Conservation (phyloP, 305 asterid genomes). For the Fraxinus angustifolia region DNA sequence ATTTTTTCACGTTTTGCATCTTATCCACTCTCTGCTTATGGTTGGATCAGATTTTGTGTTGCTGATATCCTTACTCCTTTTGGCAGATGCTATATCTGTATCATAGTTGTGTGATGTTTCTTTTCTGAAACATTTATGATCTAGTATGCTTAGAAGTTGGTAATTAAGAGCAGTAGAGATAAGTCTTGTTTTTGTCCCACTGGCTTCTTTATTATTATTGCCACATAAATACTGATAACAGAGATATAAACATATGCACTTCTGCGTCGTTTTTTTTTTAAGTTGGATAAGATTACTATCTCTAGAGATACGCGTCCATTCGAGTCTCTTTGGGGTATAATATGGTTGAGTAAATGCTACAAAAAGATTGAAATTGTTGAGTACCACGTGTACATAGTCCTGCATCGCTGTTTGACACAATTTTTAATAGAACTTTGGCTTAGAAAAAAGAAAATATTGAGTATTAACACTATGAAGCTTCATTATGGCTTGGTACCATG, state of each 20-base stretch:
- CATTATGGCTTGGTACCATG: constrained; percentile 18
- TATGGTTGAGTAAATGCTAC: not conserved
- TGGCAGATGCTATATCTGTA: not conserved
- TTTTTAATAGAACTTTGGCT: not conserved
- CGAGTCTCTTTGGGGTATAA: not conserved
- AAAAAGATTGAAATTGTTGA: not conserved
- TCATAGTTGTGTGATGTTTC: not conserved
- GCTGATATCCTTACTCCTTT: not conserved
- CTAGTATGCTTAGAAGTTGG: not conserved
- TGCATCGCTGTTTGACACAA: constrained; percentile 4
- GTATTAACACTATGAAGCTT: constrained; percentile 1
- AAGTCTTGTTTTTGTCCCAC: not conserved
- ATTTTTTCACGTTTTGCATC: not conserved
- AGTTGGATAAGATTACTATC: not conserved
- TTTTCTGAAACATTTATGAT: not conserved
- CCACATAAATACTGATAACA: not conserved
- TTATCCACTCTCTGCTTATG: not conserved
- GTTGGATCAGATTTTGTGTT: not conserved
- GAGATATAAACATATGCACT: not conserved
- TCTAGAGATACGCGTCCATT: not conserved
- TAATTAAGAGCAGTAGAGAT: not conserved
- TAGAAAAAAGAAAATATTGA: not conserved
- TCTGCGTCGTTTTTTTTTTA: not conserved
- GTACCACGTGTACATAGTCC: not conserved
- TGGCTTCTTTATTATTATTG: not conserved